Evolutionary conservation across 202 grass and related monocot genomes (phyloP), one percentile per base, ranked within the genome.

Genomic region (Zizania palustris): DNA sequence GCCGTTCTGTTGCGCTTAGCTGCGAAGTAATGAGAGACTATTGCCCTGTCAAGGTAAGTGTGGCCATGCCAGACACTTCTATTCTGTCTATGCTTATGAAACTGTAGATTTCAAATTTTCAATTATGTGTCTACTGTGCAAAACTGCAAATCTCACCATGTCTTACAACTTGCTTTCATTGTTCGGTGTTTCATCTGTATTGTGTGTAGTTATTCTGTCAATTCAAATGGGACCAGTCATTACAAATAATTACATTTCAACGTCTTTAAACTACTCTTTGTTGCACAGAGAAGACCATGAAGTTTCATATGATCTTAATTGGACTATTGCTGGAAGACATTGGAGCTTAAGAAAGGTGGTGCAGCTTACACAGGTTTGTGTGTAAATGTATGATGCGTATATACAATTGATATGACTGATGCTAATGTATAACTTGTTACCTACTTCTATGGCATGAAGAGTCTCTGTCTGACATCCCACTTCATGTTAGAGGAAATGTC

Each of bases 401-500:
- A 9, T 75, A 46, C 22, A 44, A 16, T 46, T 41, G 44, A 87
- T 75, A 13, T 44, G 20, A 33, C 77, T 85, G 62, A 71, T 46
- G 12, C 16, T 36, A 18, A 45, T 40, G 1, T 20, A 61, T 64
- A 68, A 56, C 68, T 9, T 36, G 50, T 42, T 61, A 53, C 55
- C 45, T 71, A 38, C 33, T 77, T 80, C 37, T 80, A 19, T 48
- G 36, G 7, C 66, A 37, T 38, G 53, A 38, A 98, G 95, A 88
- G 55, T 18, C 7, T 64, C 48, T 90, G 57, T 88, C 70, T 63
- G 85, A 77, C n/a, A 64, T 88, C 69, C 91, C 95, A 6, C 95
- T 98, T 79, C 85, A 88, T 83, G 66, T 98, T 46, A 98, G 90
- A 87, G 91, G 89, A 65, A 80, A 92, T 90, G 67, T 69, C 37